Conservation (phyloP, 495 filamentous ascomycete species). For the Penicillium flavigenum region DNA sequence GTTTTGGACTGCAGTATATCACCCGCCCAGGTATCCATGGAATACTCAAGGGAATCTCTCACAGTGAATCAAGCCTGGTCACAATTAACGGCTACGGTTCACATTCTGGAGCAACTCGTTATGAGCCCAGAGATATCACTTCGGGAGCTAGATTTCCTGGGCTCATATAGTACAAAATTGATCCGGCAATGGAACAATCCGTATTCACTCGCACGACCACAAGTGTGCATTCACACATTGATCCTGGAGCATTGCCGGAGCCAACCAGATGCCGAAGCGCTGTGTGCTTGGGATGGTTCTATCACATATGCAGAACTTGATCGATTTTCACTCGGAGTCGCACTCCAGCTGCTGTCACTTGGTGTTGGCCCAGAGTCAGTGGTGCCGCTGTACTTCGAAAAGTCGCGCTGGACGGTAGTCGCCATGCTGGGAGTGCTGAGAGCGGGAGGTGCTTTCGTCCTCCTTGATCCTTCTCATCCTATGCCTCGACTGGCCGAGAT, state of each 20-base stretch:
- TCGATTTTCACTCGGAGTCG: background rate
- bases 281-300: slow-evolving; percentile 26
- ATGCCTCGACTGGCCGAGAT: background rate
- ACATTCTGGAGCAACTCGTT: background rate
- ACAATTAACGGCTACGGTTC: background rate
- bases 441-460: slow-evolving; percentile 23
- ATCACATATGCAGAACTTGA: slow-evolving; percentile 29
- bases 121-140: background rate
- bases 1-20: background rate
- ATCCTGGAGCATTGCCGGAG: slow-evolving; percentile 48
- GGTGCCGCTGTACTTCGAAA: slow-evolving; percentile 49
- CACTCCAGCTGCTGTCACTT: slow-evolving; percentile 22
- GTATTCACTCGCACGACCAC: background rate
- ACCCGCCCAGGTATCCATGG: background rate
- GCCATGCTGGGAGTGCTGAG: slow-evolving; percentile 30
- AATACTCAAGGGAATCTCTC: background rate
- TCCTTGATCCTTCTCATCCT: slow-evolving; percentile 16
- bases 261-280: slow-evolving; percentile 33
- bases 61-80: background rate
- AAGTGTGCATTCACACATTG: background rate
- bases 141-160: background rate
- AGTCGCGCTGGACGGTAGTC: slow-evolving; percentile 35
- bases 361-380: slow-evolving; percentile 36
- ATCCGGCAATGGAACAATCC: slow-evolving; percentile 1
- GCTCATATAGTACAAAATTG: background rate